Base-by-base conservation (phyloP, 257 asterid species). In the Prunella vulgaris region DNA sequence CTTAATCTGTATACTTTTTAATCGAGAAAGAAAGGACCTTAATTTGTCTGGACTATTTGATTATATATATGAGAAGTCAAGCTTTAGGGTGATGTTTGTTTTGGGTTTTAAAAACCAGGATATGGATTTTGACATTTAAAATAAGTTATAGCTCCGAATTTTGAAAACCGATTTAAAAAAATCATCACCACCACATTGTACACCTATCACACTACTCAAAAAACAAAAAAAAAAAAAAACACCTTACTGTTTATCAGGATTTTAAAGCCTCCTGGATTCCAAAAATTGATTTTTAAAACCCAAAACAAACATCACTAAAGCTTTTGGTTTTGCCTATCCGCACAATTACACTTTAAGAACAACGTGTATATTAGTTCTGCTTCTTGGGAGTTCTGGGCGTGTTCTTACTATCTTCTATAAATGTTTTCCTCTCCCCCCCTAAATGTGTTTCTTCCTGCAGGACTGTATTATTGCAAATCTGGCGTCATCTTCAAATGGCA, bases 401-500 rank as follows among this genome's bases (percentile, higher is more conserved):
- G 14, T 52, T 37, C 60, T 60, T 63, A 18, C 58, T 38, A 38
- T 74, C 70, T 30, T 21, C n/a, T n/a, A 37, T 44, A 61, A 17
- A 61, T 38, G 28, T 64, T 24, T 37, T 28, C 20, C 10, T 35
- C 49, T 37, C 46, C 51, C 9, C 20, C 59, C 22, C 38, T 1
- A 64, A 46, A 66, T 72, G 49, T 20, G 46, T 30, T 71, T 75
- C 40, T 64, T 81, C 61, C 82, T 74, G 28, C 86, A 94, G 95
- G 89, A 67, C 64, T 72, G 60, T 74, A 77, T 38, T 25, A 70
- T 73, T 61, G 65, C 82, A 32, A 81, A 75, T 33, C 74, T 72
- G 20, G 32, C 77, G 15, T 30, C 83, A 72, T 73, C 81, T 79
- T 66, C 83, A 64, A 66, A 53, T 68, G 81, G 28, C 61, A 69